phyloP scores from a whole-genome alignment of 805 yeast genomes.

The Grigorovia yakushimaensis region DNA sequence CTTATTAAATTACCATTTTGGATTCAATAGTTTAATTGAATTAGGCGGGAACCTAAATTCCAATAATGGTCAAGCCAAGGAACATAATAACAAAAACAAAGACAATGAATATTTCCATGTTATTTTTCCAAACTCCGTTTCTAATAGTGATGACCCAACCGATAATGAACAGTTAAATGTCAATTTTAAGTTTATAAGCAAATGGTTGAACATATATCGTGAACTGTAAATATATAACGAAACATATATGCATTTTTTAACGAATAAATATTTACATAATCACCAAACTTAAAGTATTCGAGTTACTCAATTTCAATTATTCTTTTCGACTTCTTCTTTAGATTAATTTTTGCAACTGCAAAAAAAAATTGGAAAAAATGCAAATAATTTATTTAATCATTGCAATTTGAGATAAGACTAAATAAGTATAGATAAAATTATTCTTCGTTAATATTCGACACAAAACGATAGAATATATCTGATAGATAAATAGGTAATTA shows the following conservation, averaged over 20 bases:
- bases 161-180: conserved; percentile 1
- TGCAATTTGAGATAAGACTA: too few species aligned
- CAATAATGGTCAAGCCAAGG: conserved; percentile 7
- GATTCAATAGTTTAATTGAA: conserved; percentile 31
- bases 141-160: neutral
- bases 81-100: conserved; percentile 3
- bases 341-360: too few species aligned
- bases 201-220: conserved; percentile 13
- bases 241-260: neutral
- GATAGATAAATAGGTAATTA: neutral
- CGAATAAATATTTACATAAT: too few species aligned
- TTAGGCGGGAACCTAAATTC: conserved; percentile 9
- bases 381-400: too few species aligned
- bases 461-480: too few species aligned
- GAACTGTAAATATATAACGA: neutral
- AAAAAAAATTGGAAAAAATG: too few species aligned
- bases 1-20: conserved; percentile 40
- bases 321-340: too few species aligned
- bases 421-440: too few species aligned
- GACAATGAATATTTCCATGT: neutral
- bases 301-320: too few species aligned
- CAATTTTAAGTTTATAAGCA: conserved; percentile 17
- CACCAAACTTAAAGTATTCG: too few species aligned
- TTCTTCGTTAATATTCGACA: too few species aligned
- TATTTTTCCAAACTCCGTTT: neutral